Conservation (phyloP, 2,329 filamentous ascomycete genomes). For the Alternaria novae-zelandiae region DNA sequence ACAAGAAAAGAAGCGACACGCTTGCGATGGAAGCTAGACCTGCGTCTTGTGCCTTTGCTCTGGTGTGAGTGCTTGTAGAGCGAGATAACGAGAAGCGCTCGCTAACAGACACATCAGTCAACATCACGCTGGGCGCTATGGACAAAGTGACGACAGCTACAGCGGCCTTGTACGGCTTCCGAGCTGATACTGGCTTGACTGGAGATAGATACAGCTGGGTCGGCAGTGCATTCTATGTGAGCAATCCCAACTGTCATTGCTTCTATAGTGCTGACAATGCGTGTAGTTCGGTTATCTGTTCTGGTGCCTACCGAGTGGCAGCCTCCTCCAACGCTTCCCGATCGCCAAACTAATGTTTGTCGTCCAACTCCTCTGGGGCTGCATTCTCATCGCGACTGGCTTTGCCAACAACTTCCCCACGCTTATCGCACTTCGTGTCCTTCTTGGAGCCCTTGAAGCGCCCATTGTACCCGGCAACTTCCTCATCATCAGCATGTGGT, state of each 20-base stretch:
- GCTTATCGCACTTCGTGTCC: constrained; percentile 58
- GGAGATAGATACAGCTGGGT: constrained; percentile 35
- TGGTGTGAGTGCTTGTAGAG: constrained; percentile 26
- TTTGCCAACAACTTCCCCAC: constrained; percentile 44
- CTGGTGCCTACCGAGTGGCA: constrained; percentile 24
- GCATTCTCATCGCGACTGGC: constrained; percentile 21
- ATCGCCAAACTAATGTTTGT: constrained; percentile 26
- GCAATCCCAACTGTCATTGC: background rate
- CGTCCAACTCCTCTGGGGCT: constrained; percentile 20
- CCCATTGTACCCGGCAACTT: constrained; percentile 54
- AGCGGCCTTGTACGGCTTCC: constrained; percentile 34
- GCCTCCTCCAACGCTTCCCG: constrained; percentile 26
- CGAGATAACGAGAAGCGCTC: background rate
- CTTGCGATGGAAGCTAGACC: constrained; percentile 53
- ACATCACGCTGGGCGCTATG: constrained; percentile 22
- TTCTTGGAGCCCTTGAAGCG: constrained; percentile 63
- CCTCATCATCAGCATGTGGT: constrained; percentile 49
- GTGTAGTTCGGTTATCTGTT: constrained; percentile 28
- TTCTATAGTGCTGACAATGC: background rate
- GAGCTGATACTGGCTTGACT: constrained; percentile 25
- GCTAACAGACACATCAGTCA: constrained; percentile 14
- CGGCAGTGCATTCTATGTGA: constrained; percentile 22
- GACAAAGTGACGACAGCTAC: constrained; percentile 27
- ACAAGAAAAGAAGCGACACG: constrained; percentile 22
- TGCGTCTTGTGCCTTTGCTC: constrained; percentile 50